phyloP scores from a whole-genome alignment of 1,139 yeast species.

The Chernovozyma aurita region DNA sequence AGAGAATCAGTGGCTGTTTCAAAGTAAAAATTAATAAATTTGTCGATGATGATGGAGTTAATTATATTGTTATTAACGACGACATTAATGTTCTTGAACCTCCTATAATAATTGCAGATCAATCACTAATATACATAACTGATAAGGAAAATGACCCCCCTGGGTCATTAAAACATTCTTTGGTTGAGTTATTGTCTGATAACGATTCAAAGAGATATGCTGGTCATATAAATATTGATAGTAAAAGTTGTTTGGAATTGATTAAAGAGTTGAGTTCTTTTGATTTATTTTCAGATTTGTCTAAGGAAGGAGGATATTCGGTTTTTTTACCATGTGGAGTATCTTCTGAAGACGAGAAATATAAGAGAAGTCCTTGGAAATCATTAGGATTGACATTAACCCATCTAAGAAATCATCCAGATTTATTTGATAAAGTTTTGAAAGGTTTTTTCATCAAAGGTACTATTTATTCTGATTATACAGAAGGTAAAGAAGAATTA shows the following conservation, averaged over 20 bases:
- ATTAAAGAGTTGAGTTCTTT: conserved; percentile 28
- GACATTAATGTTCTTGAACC: conserved; percentile 44
- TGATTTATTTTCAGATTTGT: conserved; percentile 36
- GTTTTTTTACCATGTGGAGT: conserved; percentile 73
- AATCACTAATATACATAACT: conserved; percentile 59
- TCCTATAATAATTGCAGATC: conserved; percentile 37
- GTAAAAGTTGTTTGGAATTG: conserved; percentile 33
- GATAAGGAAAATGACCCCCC: conserved; percentile 49
- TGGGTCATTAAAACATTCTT: conserved; percentile 28
- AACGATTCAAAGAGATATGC: conserved; percentile 23
- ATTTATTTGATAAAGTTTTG: conserved; percentile 48
- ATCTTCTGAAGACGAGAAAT: conserved; percentile 1
- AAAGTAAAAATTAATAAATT: conserved; percentile 20
- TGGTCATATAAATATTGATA: conserved; percentile 30
- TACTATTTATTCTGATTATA: conserved; percentile 64
- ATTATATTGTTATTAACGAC: conserved; percentile 28
- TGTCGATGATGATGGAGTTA: not conserved
- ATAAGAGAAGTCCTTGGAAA: conserved; percentile 53
- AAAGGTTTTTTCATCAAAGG: conserved; percentile 59
- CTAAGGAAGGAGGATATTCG: conserved; percentile 65
- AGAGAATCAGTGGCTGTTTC: conserved; percentile 39
- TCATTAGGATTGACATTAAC: conserved; percentile 56
- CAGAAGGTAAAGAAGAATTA: conserved; percentile 17
- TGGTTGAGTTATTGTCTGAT: conserved; percentile 36
- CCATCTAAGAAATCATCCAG: conserved; percentile 51